Evolutionary conservation across 139 green algal genomes (phyloP), one percentile per base, ranked within the genome.

Genomic region (Dunaliella sp.): DNA sequence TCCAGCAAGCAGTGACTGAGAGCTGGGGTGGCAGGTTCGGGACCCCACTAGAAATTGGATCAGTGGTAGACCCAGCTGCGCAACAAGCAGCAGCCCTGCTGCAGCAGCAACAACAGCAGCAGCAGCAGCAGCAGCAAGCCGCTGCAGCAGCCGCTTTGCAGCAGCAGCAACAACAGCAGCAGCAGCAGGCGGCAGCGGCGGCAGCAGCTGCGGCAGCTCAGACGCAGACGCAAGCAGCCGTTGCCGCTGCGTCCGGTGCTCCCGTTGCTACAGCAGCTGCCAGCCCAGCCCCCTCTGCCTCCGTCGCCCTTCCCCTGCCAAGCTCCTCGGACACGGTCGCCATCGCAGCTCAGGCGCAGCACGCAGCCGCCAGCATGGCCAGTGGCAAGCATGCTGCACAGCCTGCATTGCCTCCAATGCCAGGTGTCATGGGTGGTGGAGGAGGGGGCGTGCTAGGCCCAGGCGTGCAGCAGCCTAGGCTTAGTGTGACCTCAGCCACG

Each of bases 141-240:
- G 79, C 35, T 2, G 34, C 34, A 2, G 79, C 79, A 12, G 34
- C 35, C 1, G 34, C 34, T 3, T 2, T 22, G n/a, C 83, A 81
- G n/a, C 33, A 37, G 33, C 76, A 81, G n/a, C 76, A 81, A 34
- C 76, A 81, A 7, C 33, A 81, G 76, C 76, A 81, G n/a, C n/a
- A 12, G 2, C n/a, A 2, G 1, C n/a, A 12, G n/a, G 12, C 12
- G 76, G 7, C 28, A 37, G 76, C 76, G 28, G 76, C 76, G 28
- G 76, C 76, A 34, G 76, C 73, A 7, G 73, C 76, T 28, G 76
- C 76, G 1, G 76, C 76, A 28, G 76, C 76, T 31, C 76, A 81
- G 76, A 31, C 76, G n/a, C 76, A 81, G 76, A 12, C 30, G 7
- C 7, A 38, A 28, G 76, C 76, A 38, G 76, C 76, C 22, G 76